phyloP scores from a whole-genome alignment of 2,329 filamentous ascomycete genomes.

The Zymoseptoria ardabiliae region DNA sequence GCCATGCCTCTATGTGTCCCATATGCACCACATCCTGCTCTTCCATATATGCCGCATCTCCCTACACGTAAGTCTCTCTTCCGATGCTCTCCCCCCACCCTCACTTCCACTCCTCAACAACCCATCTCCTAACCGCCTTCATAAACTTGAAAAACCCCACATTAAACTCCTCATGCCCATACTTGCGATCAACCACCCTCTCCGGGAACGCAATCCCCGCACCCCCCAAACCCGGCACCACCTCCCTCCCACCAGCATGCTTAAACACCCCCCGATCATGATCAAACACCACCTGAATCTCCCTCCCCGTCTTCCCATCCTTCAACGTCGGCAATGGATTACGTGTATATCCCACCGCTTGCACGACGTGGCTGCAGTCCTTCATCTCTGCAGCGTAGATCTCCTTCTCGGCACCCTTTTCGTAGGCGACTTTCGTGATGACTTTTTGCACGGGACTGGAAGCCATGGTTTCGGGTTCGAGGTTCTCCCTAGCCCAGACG shows the following conservation, averaged over 20 bases:
- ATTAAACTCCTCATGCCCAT: constrained; percentile 54
- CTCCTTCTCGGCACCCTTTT: constrained; percentile 43
- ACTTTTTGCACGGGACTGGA: constrained; percentile 41
- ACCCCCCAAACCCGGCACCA: constrained; percentile 49
- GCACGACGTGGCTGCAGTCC: constrained; percentile 46
- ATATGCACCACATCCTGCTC: too few species aligned
- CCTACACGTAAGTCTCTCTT: neutral
- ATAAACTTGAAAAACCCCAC: constrained; percentile 62
- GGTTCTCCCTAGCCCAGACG: constrained; percentile 50
- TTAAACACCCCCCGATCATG: constrained; percentile 35
- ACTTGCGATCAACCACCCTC: constrained; percentile 52
- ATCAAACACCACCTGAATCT: constrained; percentile 36
- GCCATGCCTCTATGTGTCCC: neutral
- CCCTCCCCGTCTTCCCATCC: constrained; percentile 23
- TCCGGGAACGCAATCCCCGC: constrained; percentile 60
- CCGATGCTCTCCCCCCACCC: neutral
- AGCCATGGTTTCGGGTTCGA: constrained; percentile 46
- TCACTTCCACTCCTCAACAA: constrained; percentile 45
- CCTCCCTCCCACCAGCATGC: constrained; percentile 18
- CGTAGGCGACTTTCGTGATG: constrained; percentile 33
- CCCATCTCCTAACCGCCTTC: constrained; percentile 49
- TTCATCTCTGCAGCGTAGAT: constrained; percentile 43
- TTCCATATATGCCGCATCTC: neutral
- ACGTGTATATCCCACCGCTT: constrained; percentile 52
- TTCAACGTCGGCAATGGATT: constrained; percentile 45